Conservation (phyloP, 148 eudicot genomes). For the Dysphania ambrosioides region DNA sequence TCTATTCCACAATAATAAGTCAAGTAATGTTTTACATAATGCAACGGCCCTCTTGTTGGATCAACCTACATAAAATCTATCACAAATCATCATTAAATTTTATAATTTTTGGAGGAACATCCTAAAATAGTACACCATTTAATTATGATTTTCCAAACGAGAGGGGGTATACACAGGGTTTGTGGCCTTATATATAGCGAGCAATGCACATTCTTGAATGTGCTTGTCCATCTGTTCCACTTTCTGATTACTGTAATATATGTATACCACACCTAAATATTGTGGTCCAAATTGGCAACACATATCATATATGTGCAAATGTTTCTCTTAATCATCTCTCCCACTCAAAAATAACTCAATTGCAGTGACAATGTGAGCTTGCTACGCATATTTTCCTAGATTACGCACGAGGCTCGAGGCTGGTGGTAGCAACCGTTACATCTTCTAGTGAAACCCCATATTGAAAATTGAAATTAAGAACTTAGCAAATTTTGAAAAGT, state of each 20-base stretch:
- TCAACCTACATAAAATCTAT: no score
- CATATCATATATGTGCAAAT: neutral
- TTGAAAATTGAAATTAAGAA: no score
- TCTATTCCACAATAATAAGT: no score
- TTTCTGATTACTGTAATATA: neutral
- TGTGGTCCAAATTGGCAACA: constrained; percentile 25
- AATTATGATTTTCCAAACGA: neutral
- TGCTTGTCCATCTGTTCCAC: constrained; percentile 29
- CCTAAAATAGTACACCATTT: no score
- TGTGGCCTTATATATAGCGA: neutral
- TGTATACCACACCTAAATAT: neutral
- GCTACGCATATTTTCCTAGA: neutral
- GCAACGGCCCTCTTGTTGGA: no score
- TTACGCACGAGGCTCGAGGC: neutral
- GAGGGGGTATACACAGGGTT: no score
- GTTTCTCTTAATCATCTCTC: constrained; percentile 16
- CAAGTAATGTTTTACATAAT: no score
- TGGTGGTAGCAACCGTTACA: no score
- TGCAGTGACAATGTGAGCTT: neutral
- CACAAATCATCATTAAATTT: no score
- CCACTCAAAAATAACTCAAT: neutral
- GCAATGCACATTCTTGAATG: constrained; percentile 1
- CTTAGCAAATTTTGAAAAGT: no score
- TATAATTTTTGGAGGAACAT: no score
- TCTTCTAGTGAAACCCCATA: no score